Conservation (phyloP, 2,329 filamentous ascomycete genomes). For the Penicillium rolfsii region DNA sequence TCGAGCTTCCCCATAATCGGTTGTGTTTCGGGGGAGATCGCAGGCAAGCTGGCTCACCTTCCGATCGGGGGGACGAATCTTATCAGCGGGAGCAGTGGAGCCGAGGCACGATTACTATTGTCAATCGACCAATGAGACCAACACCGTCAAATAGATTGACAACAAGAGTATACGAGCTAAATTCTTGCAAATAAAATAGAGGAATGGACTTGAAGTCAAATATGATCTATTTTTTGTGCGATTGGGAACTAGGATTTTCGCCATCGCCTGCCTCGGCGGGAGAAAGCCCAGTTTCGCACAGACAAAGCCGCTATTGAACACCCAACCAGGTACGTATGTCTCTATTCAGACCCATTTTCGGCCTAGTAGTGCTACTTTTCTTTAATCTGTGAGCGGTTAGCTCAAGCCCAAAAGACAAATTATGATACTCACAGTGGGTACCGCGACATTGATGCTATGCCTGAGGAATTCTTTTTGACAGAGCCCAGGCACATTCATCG, state of each 20-base stretch:
- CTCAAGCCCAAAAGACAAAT: background rate
- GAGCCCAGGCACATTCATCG: background rate
- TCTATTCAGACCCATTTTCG: slow-evolving; percentile 1
- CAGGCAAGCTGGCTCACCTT: slow-evolving; percentile 9
- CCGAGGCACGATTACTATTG: background rate
- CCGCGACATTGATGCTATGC: background rate
- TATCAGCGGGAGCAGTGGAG: slow-evolving; percentile 21
- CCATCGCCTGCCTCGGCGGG: background rate
- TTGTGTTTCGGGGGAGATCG: slow-evolving; percentile 7
- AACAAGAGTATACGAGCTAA: background rate
- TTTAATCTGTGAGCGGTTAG: background rate
- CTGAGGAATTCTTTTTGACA: background rate
- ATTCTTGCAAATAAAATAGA: background rate
- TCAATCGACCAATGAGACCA: background rate
- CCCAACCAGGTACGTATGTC: background rate
- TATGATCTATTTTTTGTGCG: background rate
- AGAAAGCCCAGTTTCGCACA: background rate
- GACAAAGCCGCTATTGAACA: slow-evolving; percentile 4
- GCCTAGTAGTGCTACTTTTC: background rate
- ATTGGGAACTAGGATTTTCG: background rate
- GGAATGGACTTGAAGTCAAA: background rate
- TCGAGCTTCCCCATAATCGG: slow-evolving; percentile 34
- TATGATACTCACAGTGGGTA: background rate
- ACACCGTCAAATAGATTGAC: background rate
- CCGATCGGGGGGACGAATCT: slow-evolving; percentile 19